A percentile compares a stretch with the other conserved stretches of the same genome.
These are phyloP conservation scores for Agapanthus africanus DNA, from an alignment of 106 monocot genomes.

Conservation along the genomic window DNA sequence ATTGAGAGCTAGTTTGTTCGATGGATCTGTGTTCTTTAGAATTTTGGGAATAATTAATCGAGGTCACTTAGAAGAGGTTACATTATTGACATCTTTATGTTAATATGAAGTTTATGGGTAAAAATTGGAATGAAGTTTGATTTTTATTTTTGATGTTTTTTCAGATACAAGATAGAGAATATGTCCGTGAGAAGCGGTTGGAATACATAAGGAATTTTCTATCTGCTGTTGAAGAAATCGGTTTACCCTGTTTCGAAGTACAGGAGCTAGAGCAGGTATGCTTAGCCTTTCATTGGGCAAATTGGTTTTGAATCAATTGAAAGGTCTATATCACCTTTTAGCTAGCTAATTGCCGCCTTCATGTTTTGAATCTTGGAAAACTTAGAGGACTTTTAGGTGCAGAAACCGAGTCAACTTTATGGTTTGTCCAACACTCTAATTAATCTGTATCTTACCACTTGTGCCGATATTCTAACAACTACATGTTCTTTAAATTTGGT, in stretches of 20 bases:
- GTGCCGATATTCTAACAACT: too few species aligned
- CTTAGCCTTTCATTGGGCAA: too few species aligned
- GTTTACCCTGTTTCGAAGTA: slow-evolving; percentile 18
- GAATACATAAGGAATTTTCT: slow-evolving; percentile 22
- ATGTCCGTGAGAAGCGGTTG: slow-evolving; percentile 9
- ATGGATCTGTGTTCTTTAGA: slow-evolving; percentile 32
- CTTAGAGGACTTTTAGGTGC: too few species aligned
- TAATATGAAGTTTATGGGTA: not conserved
- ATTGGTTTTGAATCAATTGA: not conserved
- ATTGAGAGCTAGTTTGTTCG: slow-evolving; percentile 25
- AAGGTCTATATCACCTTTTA: not conserved
- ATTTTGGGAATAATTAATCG: slow-evolving; percentile 26
- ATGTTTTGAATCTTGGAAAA: not conserved
- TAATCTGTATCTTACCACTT: too few species aligned
- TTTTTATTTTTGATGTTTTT: not conserved
- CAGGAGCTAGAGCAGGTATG: slow-evolving; percentile 38
- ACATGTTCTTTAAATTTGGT: not conserved
- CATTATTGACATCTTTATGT: not conserved
- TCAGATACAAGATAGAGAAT: slow-evolving; percentile 10
- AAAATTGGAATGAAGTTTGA: too few species aligned
- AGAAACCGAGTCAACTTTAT: too few species aligned
- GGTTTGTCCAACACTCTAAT: too few species aligned
- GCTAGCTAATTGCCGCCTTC: not conserved
- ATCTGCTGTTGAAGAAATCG: slow-evolving; percentile 15
- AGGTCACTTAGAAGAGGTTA: slow-evolving; percentile 17